Evolutionary conservation across 1,284 basidiomycete genomes (phyloP), one percentile per base, ranked within the genome.

Genomic region (Puccinia horiana): DNA sequence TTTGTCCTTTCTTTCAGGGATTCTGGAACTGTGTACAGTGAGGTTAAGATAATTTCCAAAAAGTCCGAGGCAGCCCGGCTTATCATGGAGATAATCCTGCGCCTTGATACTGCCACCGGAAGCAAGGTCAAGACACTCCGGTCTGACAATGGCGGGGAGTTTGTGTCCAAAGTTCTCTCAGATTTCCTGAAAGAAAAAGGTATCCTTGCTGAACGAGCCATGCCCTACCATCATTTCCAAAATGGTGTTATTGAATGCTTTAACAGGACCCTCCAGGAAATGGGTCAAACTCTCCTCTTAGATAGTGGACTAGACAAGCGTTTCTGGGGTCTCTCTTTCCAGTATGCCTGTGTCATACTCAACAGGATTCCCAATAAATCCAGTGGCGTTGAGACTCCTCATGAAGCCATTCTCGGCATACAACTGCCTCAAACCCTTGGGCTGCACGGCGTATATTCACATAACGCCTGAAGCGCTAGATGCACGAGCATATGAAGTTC

Each of bases 401-500:
- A 32, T 40, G 67, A 79, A 40, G 11, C 5, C 11, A 29, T 79
- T 8, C 72, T 79, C 35, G n/a, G 37, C 1, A 11, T 18, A 2
- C 26, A 67, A 79, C 49, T 47, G 23, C 0, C 29, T 72, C 0
- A 14, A 47, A 23, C 58, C 29, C 14, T 78, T 78, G 29, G 76
- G 76, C 6, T 12, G 35, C 16, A 4, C 18, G 23, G 76, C 56
- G 4, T 44, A 40, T 16, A 26, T 72, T 40, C 77, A 79, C 49
- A 70, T 79, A 67, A 20, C 42, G 67, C 1, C 29, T 32, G 47
- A 79, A 79, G n/a, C n/a, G 37, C 65, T 79, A 1, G 67, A 79
- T 35, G 35, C 40, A 0, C 29, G 65, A 6, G 77, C 40, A n/a
- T 18, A 29, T 8, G 29, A 5, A 2, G 47, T 11, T n/a, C 42